Conservation (phyloP, 495 filamentous ascomycete species). For the Daldinia loculata region DNA sequence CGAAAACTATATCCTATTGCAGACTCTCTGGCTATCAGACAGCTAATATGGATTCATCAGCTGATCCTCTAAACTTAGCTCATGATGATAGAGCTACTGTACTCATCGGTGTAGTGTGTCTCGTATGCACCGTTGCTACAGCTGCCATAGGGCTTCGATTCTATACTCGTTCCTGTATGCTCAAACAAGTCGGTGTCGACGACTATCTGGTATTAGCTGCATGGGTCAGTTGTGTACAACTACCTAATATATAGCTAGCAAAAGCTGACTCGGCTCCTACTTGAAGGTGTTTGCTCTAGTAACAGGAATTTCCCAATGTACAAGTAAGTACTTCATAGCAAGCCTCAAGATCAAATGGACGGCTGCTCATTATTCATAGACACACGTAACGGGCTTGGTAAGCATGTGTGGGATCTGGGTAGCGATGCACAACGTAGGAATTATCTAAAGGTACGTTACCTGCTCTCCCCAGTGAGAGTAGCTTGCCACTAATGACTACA, state of each 20-base stretch:
- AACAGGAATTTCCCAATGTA: constrained; percentile 39
- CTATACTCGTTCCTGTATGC: constrained; percentile 51
- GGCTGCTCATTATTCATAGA: constrained; percentile 29
- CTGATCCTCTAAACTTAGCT: background rate
- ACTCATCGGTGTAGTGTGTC: constrained; percentile 36
- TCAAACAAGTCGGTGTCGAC: constrained; percentile 55
- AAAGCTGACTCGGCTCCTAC: constrained; percentile 13
- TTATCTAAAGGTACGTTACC: constrained; percentile 39
- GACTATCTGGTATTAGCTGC: constrained; percentile 48
- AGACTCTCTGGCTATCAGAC: background rate
- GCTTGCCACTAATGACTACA: background rate
- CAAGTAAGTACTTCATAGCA: constrained; percentile 21
- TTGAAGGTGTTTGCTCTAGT: constrained; percentile 31
- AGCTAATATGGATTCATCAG: constrained; percentile 28
- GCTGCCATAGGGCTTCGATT: constrained; percentile 48
- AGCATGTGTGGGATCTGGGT: constrained; percentile 44
- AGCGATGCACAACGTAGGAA: constrained; percentile 26
- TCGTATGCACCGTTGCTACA: constrained; percentile 47
- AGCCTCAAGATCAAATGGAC: background rate
- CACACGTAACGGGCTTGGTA: constrained; percentile 47
- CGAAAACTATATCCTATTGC: background rate
- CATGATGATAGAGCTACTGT: constrained; percentile 31
- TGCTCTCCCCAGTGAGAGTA: background rate
- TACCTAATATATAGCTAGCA: background rate
- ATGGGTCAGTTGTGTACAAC: constrained; percentile 23